Conservation (phyloP, 495 filamentous ascomycete genomes). For the Friedmanniomyces endolithicus region DNA sequence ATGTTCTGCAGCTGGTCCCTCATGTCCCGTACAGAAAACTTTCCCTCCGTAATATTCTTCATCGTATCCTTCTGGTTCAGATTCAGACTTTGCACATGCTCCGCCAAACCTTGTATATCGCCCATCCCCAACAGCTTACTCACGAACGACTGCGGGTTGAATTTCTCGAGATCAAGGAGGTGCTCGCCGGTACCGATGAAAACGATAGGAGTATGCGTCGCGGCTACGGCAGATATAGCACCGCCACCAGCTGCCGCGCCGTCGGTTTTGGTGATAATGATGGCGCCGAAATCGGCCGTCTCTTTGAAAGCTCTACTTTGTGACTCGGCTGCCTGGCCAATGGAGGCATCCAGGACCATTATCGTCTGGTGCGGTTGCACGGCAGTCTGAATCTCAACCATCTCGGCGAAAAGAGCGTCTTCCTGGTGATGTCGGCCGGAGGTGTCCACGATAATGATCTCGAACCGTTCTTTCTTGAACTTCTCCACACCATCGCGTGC, state of each 20-base stretch:
- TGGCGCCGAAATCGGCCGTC: conserved; percentile 92
- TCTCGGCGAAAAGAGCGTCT: conserved; percentile 88
- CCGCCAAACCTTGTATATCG: conserved; percentile 86
- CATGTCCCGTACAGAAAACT: conserved; percentile 90
- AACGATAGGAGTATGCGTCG: conserved; percentile 91
- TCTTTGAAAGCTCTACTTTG: conserved; percentile 97
- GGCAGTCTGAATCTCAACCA: conserved; percentile 90
- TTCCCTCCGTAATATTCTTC: conserved; percentile 93
- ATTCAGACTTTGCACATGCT: conserved; percentile 95
- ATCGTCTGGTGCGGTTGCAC: conserved; percentile 94
- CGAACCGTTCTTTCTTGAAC: conserved; percentile 97
- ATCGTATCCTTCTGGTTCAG: conserved; percentile 97
- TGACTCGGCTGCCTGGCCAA: conserved; percentile 88
- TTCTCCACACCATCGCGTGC: conserved; percentile 91
- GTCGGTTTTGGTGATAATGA: conserved; percentile 98
- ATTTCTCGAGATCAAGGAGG: conserved; percentile 86
- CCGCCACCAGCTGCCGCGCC: conserved; percentile 90
- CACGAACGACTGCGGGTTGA: conserved; percentile 81
- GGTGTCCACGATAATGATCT: conserved; percentile 98
- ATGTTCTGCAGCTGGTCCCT: conserved; percentile 93
- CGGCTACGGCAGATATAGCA: conserved; percentile 95
- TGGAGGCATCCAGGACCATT: conserved; percentile 91
- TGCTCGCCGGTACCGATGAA: conserved; percentile 97
- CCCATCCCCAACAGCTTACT: conserved; percentile 92
- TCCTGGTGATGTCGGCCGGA: conserved; percentile 89